Percentiles rank a stretch among this genome's conserved stretches.
Conservation (phyloP, 75 land plant genomes). For the Selaginella tamariscina region DNA sequence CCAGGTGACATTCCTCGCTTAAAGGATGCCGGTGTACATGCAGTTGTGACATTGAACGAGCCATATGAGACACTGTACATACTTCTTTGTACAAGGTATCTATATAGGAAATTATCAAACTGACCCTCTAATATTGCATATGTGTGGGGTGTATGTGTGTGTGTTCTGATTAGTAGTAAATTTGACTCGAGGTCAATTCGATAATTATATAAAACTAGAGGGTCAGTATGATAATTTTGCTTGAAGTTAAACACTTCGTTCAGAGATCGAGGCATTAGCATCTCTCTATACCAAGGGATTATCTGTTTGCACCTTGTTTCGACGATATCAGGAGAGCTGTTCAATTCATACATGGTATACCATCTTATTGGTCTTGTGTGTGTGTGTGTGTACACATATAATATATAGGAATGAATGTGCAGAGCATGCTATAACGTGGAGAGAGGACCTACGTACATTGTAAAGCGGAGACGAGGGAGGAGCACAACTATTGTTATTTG, state of each 20-base stretch:
- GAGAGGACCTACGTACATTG: slow-evolving; percentile 87
- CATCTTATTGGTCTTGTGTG: too few species aligned
- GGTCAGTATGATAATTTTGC: too few species aligned
- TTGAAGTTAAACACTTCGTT: too few species aligned
- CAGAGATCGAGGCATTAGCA: too few species aligned
- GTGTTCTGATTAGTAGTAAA: too few species aligned
- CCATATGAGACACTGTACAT: slow-evolving; percentile 86
- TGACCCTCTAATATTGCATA: not conserved
- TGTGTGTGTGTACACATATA: too few species aligned
- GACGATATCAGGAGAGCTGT: slow-evolving; percentile 64
- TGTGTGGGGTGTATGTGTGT: too few species aligned
- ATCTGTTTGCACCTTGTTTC: slow-evolving; percentile 80
- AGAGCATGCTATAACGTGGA: slow-evolving; percentile 53
- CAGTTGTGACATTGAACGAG: slow-evolving; percentile 82
- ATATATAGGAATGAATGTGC: too few species aligned
- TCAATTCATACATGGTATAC: slow-evolving; percentile 82
- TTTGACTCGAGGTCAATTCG: too few species aligned
- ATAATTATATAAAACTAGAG: not conserved
- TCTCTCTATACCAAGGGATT: slow-evolving; percentile 86
- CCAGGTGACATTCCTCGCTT: slow-evolving; percentile 67
- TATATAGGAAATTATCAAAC: too few species aligned
- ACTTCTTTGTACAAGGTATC: slow-evolving; percentile 57
- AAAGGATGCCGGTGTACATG: slow-evolving; percentile 65
- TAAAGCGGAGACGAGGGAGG: slow-evolving; percentile 90
- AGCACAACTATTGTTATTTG: slow-evolving; percentile 93